Base-by-base conservation (phyloP, 306 rosid species). In the Hippophae tibetana region DNA sequence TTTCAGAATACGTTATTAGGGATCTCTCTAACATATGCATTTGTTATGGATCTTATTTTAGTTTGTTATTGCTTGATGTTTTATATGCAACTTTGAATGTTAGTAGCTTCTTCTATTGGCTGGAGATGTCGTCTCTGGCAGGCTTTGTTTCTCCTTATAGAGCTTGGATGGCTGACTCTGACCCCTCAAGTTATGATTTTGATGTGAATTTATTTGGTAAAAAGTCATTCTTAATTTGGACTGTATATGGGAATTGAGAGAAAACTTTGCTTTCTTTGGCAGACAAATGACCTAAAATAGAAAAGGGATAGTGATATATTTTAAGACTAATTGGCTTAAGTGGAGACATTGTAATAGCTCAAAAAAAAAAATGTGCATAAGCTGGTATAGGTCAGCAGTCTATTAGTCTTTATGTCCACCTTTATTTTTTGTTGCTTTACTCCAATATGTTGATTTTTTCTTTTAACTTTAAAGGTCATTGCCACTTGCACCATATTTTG, bases 221-320 rank as follows among this genome's bases (percentile, higher is more conserved):
- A 18, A 61, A 56, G 63, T 61, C 50, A 61, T 66, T 49, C 43
- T 40, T 13, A 56, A 55, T 47, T 12, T 31, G 64, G 62, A 61
- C 45, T 43, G 38, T 31, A 31, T 3, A 31, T 31, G 38, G 38
- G 38, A 31, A 2, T 31, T 31, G 38, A 31, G 38, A 31, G 44
- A 43, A 44, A 49, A 13, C 10, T 9, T 23, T 23, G 8, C 52
- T 9, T 26, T 43, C 14, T 59, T 18, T 45, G 6, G 53, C 46
- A 23, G 26, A 46, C 42, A 23, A 11, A 10, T 18, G 42, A 44
- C 12, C 46, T 59, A 3, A 8, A 43, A 44, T 9, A 45, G 5
- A 10, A 10, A 31, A 31, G 38, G 38, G 38, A 31, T 31, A 31
- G 38, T 31, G 38, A 31, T 31, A 31, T 31, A 31, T 31, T 31